Conservation (phyloP, 257 asterid species). For the Ajuga chamaepitys region DNA sequence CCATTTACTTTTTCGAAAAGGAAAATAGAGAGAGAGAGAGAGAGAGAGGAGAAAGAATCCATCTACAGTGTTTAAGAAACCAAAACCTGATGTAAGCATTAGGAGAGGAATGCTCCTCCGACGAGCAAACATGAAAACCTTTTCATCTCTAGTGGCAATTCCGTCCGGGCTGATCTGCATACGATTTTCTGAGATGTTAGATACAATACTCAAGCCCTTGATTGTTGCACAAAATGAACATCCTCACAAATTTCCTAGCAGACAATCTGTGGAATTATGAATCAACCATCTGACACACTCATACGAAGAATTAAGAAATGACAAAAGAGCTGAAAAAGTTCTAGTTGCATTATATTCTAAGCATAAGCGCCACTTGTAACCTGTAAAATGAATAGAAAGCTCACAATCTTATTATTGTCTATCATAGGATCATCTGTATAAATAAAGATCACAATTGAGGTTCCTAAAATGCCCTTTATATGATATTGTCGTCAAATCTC, state of each 20-base stretch:
- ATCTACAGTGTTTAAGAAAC: conserved; percentile 2
- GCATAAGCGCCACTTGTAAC: background rate
- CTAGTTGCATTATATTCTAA: background rate
- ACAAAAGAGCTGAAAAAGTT: background rate
- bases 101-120: conserved; percentile 62
- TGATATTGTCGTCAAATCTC: background rate
- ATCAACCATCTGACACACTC: background rate
- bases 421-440: background rate
- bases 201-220: background rate
- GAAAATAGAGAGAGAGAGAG: background rate
- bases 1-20: conserved; percentile 88
- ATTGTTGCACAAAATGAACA: background rate
- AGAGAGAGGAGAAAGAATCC: no score
- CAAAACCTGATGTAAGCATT: conserved; percentile 91
- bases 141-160: conserved; percentile 69
- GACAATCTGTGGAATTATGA: background rate
- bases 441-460: background rate
- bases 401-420: background rate
- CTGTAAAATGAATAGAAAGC: background rate
- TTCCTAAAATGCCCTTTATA: background rate
- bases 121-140: conserved; percentile 68
- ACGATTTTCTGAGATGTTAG: no score
- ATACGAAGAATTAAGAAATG: background rate
- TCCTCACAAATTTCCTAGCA: background rate
- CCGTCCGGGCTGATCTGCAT: conserved; percentile 96